Evolutionary conservation across 495 filamentous ascomycete genomes (phyloP).

Genomic region (Penicillium verhagenii): DNA sequence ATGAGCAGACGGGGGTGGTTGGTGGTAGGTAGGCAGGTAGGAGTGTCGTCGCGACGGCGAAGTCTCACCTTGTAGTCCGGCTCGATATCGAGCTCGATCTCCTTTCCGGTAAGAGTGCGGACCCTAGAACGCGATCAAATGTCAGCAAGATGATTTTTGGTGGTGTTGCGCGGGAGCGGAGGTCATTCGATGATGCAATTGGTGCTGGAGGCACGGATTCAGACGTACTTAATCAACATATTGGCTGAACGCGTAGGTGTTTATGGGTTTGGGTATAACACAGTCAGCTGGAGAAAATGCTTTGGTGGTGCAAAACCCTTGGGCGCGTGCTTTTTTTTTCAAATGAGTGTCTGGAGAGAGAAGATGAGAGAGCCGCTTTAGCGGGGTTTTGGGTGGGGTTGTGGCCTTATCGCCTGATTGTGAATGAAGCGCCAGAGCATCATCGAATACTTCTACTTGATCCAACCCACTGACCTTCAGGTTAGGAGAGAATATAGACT

Average conservation of each 20-base stretch:
- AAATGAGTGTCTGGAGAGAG: conserved; percentile 18
- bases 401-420: conserved; percentile 31
- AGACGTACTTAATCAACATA: conserved; percentile 52
- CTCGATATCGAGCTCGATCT: conserved; percentile 98
- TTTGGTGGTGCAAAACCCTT: background rate
- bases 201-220: background rate
- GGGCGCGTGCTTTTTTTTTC: conserved; percentile 1
- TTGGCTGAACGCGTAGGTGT: conserved; percentile 14
- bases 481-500: too few species aligned
- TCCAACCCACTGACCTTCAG: too few species aligned
- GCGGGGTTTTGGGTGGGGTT: conserved; percentile 31
- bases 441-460: too few species aligned
- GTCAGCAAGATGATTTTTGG: conserved; percentile 14
- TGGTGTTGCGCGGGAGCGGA: background rate
- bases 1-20: background rate
- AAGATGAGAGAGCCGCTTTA: conserved; percentile 22
- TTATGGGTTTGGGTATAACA: background rate
- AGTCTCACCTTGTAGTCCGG: conserved; percentile 75
- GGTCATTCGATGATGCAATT: conserved; percentile 24
- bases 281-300: background rate
- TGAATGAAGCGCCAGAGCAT: too few species aligned
- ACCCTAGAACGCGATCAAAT: conserved; percentile 58
- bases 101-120: conserved; percentile 95
- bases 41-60: conserved; percentile 1
- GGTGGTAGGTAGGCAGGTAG: background rate